Percentiles rank a stretch among this genome's conserved stretches.
phyloP scores from a whole-genome alignment of 2,329 filamentous ascomycete species.

The Ophiosphaerella korrae region DNA sequence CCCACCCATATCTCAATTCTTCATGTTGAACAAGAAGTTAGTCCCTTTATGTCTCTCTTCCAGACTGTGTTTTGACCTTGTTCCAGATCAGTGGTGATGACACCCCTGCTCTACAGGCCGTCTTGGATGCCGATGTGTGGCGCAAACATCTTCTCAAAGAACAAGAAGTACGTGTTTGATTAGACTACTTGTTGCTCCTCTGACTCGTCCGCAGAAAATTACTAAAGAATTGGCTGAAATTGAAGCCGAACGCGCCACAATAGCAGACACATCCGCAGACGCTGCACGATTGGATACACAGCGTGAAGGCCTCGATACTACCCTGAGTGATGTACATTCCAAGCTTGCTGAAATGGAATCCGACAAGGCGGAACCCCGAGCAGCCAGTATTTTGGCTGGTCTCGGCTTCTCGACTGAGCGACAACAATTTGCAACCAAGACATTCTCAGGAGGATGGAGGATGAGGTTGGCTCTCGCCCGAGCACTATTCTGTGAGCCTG shows the following conservation, averaged over 20 bases:
- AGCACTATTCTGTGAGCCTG: constrained; percentile 97
- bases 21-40: constrained; percentile 95
- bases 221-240: constrained; percentile 74
- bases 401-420: constrained; percentile 93
- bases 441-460: constrained; percentile 99
- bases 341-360: constrained; percentile 99
- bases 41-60: constrained; percentile 13
- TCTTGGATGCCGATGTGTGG: constrained; percentile 97
- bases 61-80: constrained; percentile 9
- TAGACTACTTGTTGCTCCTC: background rate
- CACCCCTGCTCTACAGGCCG: constrained; percentile 90
- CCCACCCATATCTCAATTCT: constrained; percentile 98
- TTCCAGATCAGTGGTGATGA: constrained; percentile 87
- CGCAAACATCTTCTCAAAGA: constrained; percentile 91
- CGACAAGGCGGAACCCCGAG: constrained; percentile 94
- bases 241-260: constrained; percentile 73
- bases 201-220: constrained; percentile 65
- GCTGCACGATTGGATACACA: constrained; percentile 84
- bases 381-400: constrained; percentile 94
- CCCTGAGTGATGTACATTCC: constrained; percentile 85
- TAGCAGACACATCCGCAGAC: constrained; percentile 92
- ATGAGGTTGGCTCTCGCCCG: constrained; percentile 95
- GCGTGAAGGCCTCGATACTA: constrained; percentile 86
- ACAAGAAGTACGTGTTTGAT: constrained; percentile 68
- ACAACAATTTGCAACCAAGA: constrained; percentile 92